Base-by-base conservation (phyloP, 805 yeast species). In the Zygoascus tannicola region DNA sequence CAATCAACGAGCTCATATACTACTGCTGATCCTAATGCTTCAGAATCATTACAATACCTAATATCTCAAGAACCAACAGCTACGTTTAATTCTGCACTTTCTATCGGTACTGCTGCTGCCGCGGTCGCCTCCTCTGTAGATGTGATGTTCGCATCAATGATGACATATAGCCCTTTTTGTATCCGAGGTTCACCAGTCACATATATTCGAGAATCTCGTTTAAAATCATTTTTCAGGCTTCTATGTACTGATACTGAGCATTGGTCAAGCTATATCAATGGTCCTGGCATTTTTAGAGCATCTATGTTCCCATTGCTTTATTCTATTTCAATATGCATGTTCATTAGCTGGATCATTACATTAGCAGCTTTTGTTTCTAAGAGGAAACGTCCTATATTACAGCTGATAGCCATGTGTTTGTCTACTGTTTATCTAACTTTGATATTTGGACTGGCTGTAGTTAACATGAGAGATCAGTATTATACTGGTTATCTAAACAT, bases 291-390 rank as follows among this genome's bases (percentile, higher is more conserved):
- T 16, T 35, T 35, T 15, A 18, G 20, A 21, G 23, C 23, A 3
- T 35, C 38, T 18, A 10, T 35, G 15, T 81, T 74, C 46, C 78
- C 87, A 0, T 68, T 80, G 32, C 64, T 81, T 16, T 77, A 78
- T 55, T 72, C 84, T 0, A 57, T 81, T 18, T 71, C 85, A 7
- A 71, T 78, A 0, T 78, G 81, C 57, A 75, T 81, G 4, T 81
- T 81, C 16, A 72, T 81, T 4, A 73, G 82, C 2, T 66, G 80
- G 60, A 77, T 81, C 76, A 50, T 63, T 80, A 20, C 38, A 7
- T n/a, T 46, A 4, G 78, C 87, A 0, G 61, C 83, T 7, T 70
- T 81, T 42, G 76, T 80, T 14, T 71, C 81, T 8, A 75, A 76
- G 43, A 30, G 18, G 5, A 30, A 85, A 1, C 70, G 84, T 33